Base-by-base conservation (phyloP, 208 protist species). In the Entamoeba dispar region DNA sequence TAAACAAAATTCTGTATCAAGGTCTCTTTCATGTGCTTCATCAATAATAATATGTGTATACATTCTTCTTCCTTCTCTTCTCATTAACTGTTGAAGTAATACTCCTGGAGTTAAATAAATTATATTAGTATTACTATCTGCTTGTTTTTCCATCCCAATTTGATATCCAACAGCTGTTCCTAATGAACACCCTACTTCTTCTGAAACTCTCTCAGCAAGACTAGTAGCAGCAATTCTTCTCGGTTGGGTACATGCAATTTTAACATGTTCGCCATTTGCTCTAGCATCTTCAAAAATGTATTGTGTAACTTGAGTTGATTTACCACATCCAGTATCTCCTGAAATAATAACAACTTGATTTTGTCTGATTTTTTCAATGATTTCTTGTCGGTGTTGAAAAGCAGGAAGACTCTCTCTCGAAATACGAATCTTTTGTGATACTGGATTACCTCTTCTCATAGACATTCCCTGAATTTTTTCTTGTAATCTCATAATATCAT, bases 51-150 rank as follows among this genome's bases (percentile, higher is more conserved):
- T 91, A 27, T 93, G 97, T 31, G 95, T 97, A 91, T 99, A 99
- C 38, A 93, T 95, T 19, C 91, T 92, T 38, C 99, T 96, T 93
- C 98, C 95, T 0, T 98, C 97, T 93, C 98, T 97, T 5, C 93
- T 95, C 8, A 98, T 95, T 92, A 98, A 97, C 94, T 99, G 98
- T 92, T 98, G 96, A 38, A 99, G 95, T 95, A 99, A 97, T 96
- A 99, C 99, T 92, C 98, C 98, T 96, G 99, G 98, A 10, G 98
- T 99, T 94, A 99, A 96, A 95, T 98, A 99, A 49, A 98, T 95
- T 22, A 99, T 8, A 34, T 95, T 94, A 0, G 98, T 99, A 61
- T 96, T 94, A 5, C 96, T 95, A 14, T 95, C 95, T 0, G 97
- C 97, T 77, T 95, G 96, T 94, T 99, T 98, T 93, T 99, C 98